A percentile compares a stretch with the other conserved stretches of the same genome.
Conservation (phyloP, 176 grass and related monocot genomes). For the Lolium rigidum region DNA sequence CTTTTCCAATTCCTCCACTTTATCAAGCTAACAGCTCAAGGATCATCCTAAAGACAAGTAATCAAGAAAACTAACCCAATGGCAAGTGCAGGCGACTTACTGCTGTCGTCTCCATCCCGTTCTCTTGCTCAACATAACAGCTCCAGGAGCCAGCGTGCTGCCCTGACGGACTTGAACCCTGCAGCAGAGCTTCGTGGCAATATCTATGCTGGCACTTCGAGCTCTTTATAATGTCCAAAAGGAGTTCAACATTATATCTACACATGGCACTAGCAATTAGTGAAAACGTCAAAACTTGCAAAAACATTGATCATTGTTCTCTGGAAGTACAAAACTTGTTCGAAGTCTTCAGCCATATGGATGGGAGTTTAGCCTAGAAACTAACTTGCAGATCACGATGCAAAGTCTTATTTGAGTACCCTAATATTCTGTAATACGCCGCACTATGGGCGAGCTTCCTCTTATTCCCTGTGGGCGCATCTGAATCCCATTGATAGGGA, state of each 20-base stretch:
- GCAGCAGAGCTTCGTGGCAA: not conserved
- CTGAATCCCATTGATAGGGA: not conserved
- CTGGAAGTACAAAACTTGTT: not conserved
- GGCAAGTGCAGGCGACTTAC: not conserved
- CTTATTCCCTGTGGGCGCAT: not conserved
- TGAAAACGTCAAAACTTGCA: not conserved
- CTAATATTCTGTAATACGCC: not conserved
- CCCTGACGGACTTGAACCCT: not conserved
- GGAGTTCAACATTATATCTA: not conserved
- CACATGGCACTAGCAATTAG: not conserved
- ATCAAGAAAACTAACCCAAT: conserved; percentile 3
- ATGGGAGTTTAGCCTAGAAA: not conserved
- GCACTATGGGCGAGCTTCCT: not conserved
- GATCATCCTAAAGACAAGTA: not conserved
- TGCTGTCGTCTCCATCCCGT: too few relatives aligned
- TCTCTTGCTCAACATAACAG: not conserved
- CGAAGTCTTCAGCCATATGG: not conserved
- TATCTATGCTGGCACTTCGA: not conserved
- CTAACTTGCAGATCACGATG: not conserved
- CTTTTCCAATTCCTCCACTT: not conserved
- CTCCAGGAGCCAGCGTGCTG: not conserved
- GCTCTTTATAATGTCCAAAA: not conserved
- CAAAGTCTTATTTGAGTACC: not conserved
- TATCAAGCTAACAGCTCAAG: not conserved
- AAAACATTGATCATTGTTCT: not conserved